phyloP scores from a whole-genome alignment of 208 protist genomes.

The Trypanosoma avium region DNA sequence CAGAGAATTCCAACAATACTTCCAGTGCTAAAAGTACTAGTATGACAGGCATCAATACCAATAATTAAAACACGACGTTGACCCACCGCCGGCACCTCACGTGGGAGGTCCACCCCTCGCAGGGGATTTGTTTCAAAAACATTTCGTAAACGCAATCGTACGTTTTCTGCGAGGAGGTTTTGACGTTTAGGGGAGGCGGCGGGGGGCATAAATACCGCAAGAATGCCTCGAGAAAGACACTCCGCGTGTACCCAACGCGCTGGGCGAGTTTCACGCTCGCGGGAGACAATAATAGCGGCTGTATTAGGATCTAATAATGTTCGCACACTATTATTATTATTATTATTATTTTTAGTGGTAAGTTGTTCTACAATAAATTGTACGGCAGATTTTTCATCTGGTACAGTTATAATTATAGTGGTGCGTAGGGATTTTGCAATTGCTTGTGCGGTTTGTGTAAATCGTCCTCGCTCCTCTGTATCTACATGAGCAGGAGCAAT shows the following conservation, averaged over 20 bases:
- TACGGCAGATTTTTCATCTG: constrained; percentile 56
- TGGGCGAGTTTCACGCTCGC: constrained; percentile 48
- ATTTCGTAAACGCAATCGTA: constrained; percentile 40
- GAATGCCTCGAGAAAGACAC: constrained; percentile 76
- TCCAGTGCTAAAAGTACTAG: constrained; percentile 58
- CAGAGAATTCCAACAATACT: constrained; percentile 72
- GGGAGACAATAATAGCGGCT: constrained; percentile 63
- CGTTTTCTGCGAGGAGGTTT: constrained; percentile 38
- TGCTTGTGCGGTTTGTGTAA: constrained; percentile 49
- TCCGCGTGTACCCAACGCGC: constrained; percentile 79
- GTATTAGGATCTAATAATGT: constrained; percentile 52
- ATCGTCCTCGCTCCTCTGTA: constrained; percentile 38
- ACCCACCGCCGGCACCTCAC: constrained; percentile 65
- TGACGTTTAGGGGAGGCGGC: constrained; percentile 31
- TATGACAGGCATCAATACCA: constrained; percentile 89
- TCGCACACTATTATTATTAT: no score
- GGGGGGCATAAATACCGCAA: constrained; percentile 49
- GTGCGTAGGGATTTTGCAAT: constrained; percentile 61
- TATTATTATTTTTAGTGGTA: neutral
- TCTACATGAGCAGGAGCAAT: constrained; percentile 42
- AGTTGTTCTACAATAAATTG: constrained; percentile 56
- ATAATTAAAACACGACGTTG: constrained; percentile 61
- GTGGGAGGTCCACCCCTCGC: constrained; percentile 51
- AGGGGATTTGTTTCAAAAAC: constrained; percentile 81
- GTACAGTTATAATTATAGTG: constrained; percentile 33